Base-by-base conservation (phyloP, 2,329 filamentous ascomycete species). In the Metarhizium album region DNA sequence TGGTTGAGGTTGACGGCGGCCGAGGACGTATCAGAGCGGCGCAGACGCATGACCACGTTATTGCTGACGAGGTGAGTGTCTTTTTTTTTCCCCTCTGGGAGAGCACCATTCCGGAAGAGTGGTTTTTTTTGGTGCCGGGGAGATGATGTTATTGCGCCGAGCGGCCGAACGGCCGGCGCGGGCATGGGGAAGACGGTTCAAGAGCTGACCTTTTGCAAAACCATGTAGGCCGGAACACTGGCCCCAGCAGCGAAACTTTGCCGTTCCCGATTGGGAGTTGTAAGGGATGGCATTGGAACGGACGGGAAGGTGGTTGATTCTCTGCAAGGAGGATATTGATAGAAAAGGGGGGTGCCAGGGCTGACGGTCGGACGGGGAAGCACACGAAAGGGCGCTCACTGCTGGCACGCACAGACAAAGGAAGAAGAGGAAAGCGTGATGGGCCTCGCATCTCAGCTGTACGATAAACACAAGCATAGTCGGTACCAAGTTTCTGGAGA, bases 1-100 rank as follows among this genome's bases (percentile, higher is more conserved):
- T 80, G 77, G 78, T 57, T 81, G 45, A 60, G 64, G n/a, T 60
- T 71, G 58, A 73, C 74, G 20, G 64, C 64, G 16, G 64, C 62
- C 2, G 65, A 65, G 52, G 64, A 68, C 16, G 57, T 64, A 16
- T 57, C 58, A 16, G 70, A 71, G 60, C 62, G 63, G 58, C 64
- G 65, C 55, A 64, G 61, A 48, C 64, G 63, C 51, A 71, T 64
- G 64, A 65, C 67, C 35, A 64, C 68, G 47, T 53, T 74, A 53
- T 57, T 72, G 52, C 59, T 71, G 45, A 72, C 70, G 20, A 70
- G 63, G 70, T 73, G 62, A 49, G 67, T 63, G 13, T 1, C 2
- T 47, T 7, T 35, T 20, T 22, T 4, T 31, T 22, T 22, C 27
- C 20, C n/a, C n/a, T n/a, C n/a, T n/a, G n/a, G n/a, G n/a, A n/a